Evolutionary conservation across 2,329 filamentous ascomycete species (phyloP).

Genomic region (Neofusicoccum ribis): DNA sequence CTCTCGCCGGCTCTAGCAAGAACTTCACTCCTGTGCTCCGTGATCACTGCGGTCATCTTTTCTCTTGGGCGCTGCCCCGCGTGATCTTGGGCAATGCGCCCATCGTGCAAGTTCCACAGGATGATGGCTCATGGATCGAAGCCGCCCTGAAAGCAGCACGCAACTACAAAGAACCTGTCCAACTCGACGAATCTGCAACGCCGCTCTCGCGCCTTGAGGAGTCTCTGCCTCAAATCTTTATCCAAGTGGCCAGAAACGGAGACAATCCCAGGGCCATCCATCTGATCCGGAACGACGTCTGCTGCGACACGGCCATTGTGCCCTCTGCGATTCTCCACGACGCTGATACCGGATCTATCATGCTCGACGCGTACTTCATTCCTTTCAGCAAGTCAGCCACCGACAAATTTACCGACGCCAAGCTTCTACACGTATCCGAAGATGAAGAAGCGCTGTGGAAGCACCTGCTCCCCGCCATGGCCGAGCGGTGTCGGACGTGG

Average conservation of each 20-base stretch:
- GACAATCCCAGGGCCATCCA: not conserved
- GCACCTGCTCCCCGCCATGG: constrained; percentile 23
- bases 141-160: not conserved
- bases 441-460: constrained; percentile 21
- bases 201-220: not conserved
- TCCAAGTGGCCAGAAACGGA: not conserved
- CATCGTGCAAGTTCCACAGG: not conserved
- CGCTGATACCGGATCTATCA: not conserved
- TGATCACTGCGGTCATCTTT: not conserved
- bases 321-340: not conserved
- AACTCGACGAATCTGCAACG: not conserved
- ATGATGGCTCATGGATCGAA: not conserved
- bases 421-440: not conserved
- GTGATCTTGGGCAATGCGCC: not conserved
- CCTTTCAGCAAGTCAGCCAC: not conserved
- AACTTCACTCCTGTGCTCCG: not conserved
- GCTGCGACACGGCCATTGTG: not conserved
- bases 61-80: not conserved
- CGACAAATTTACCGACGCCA: not conserved
- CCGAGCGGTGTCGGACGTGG: constrained; percentile 42
- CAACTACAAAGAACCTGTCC: not conserved
- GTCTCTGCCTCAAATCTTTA: not conserved
- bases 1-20: not conserved
- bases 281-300: not conserved
- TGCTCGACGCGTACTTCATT: not conserved